Percentiles rank a stretch among this genome's conserved stretches.
Evolutionary conservation across 148 eudicot species (phyloP).

Genomic region (Diospyros lotus): DNA sequence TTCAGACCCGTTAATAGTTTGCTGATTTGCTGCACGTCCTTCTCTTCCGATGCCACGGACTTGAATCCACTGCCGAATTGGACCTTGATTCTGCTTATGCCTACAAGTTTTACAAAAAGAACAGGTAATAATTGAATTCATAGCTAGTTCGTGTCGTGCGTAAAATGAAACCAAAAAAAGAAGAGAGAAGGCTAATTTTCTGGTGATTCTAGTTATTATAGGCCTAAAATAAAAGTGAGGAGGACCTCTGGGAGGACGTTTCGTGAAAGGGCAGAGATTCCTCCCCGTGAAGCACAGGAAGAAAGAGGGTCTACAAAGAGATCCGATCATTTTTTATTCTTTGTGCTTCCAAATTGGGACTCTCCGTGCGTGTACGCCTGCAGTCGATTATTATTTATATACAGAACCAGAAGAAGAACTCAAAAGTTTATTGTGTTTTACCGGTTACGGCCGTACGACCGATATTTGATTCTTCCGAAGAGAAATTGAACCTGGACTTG

Average conservation of each 20-base stretch:
- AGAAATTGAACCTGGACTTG: not conserved
- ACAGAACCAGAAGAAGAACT: not conserved
- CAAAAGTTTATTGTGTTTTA: not conserved
- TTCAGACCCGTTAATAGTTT: slow-evolving; percentile 13
- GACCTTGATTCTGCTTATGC: slow-evolving; percentile 1
- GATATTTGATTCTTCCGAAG: not conserved
- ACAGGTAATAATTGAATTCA: too few relatives aligned
- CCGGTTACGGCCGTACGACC: not conserved
- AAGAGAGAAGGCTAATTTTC: not conserved
- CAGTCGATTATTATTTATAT: not conserved
- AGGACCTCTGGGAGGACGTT: slow-evolving; percentile 4
- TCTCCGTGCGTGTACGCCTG: too few relatives aligned
- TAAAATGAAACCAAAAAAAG: not conserved
- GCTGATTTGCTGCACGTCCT: not conserved
- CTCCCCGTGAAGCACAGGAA: slow-evolving; percentile 3
- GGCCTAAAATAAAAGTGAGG: not conserved
- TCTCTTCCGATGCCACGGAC: not conserved
- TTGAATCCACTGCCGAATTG: not conserved
- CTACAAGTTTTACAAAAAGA: not conserved
- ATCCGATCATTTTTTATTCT: slow-evolving; percentile 12
- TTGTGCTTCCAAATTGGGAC: too few relatives aligned
- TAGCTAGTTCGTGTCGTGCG: too few relatives aligned
- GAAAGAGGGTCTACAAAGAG: slow-evolving; percentile 9
- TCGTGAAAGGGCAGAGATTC: not conserved
- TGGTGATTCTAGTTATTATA: too few relatives aligned